Evolutionary conservation across 768 basidiomycete species (phyloP).

Genomic region (Pleurotus cornucopiae): DNA sequence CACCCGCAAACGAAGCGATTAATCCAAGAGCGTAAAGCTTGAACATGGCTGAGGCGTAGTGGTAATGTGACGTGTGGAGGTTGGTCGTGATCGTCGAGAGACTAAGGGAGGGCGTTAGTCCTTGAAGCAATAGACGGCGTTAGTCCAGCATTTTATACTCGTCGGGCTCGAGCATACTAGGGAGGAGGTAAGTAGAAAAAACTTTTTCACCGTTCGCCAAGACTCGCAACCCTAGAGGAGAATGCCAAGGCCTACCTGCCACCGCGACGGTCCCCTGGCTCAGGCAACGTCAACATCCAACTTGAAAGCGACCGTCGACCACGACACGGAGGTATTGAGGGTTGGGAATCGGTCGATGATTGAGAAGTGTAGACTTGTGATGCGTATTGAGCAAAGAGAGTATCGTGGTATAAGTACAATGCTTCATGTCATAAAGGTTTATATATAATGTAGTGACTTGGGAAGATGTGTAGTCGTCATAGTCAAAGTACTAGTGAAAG

Average conservation of each 20-base stretch:
- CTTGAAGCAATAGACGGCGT: not conserved
- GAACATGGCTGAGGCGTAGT: conserved; percentile 12
- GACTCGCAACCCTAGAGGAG: too few species aligned
- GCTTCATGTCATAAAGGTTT: not conserved
- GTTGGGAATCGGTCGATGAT: too few species aligned
- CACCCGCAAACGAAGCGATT: conserved; percentile 31
- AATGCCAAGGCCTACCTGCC: not conserved
- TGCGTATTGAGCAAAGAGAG: too few species aligned
- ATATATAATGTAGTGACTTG: not conserved
- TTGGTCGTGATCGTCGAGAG: not conserved
- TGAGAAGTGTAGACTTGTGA: too few species aligned
- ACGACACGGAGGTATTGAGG: too few species aligned
- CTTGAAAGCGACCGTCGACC: too few species aligned
- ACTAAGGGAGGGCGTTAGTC: conserved; percentile 1
- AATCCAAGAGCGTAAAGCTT: conserved; percentile 33
- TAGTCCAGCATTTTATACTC: conserved; percentile 1
- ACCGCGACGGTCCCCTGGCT: not conserved
- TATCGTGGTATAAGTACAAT: not conserved
- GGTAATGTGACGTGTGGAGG: not conserved
- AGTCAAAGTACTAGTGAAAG: not conserved
- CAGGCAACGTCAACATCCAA: too few species aligned
- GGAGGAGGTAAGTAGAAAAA: conserved; percentile 1
- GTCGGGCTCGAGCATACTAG: not conserved
- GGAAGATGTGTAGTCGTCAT: not conserved
- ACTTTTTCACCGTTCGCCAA: conserved; percentile 1